phyloP scores from a whole-genome alignment of 495 filamentous ascomycete species.

The Chaetomidium leptoderma region DNA sequence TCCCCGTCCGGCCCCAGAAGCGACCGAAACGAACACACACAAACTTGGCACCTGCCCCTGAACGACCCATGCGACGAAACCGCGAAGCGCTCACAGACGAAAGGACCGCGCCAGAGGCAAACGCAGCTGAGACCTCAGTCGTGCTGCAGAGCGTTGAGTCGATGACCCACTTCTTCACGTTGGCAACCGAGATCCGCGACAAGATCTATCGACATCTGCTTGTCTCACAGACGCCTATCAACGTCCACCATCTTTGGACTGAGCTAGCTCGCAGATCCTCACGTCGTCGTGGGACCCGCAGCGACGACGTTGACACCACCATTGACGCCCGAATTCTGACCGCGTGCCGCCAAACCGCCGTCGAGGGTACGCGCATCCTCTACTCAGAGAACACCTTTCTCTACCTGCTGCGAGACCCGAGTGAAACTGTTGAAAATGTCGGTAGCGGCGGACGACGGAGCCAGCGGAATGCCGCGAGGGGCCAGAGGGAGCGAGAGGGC shows the following conservation, averaged over 20 bases:
- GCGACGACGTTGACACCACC: neutral
- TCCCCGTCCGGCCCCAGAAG: neutral
- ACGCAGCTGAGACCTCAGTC: neutral
- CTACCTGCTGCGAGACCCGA: slow-evolving; percentile 40
- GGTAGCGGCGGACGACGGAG: neutral
- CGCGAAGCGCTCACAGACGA: neutral
- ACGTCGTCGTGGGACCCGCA: slow-evolving; percentile 1
- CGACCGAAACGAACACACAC: neutral
- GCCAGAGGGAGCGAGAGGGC: neutral
- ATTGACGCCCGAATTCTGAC: slow-evolving; percentile 33
- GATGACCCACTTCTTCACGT: slow-evolving; percentile 14
- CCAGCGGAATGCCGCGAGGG: neutral
- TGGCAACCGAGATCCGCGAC: slow-evolving; percentile 36
- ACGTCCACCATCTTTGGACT: slow-evolving; percentile 36
- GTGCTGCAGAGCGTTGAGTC: slow-evolving; percentile 2
- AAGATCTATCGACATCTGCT: slow-evolving; percentile 37
- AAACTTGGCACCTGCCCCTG: neutral
- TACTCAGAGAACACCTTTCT: slow-evolving; percentile 41
- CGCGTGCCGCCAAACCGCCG: slow-evolving; percentile 25
- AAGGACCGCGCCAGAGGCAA: neutral
- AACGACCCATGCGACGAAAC: neutral
- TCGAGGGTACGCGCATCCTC: slow-evolving; percentile 34
- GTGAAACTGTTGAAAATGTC: neutral
- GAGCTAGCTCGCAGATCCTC: slow-evolving; percentile 20
- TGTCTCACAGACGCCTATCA: slow-evolving; percentile 30